Percentiles rank a stretch among this genome's conserved stretches.
These are phyloP conservation scores for Aspergillus fijiensis DNA, from an alignment of 2,329 filamentous ascomycete genomes.

Conservation along the genomic window DNA sequence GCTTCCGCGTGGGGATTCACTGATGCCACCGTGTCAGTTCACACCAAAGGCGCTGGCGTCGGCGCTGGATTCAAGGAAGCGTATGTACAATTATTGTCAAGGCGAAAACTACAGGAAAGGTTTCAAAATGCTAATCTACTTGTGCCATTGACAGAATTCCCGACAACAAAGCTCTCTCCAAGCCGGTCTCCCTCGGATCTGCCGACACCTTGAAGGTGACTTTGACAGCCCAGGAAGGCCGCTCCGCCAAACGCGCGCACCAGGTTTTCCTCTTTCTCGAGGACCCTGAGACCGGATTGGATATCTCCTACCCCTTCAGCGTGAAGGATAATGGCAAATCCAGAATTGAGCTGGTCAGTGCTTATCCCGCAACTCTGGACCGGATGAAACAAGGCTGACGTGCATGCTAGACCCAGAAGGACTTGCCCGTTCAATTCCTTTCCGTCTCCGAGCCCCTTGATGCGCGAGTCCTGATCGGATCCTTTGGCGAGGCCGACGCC, in stretches of 20 bases:
- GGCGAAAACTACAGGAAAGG: neutral
- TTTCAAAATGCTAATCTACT: neutral
- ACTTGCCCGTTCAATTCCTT: constrained; percentile 82
- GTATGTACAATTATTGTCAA: constrained; percentile 36
- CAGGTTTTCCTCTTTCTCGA: constrained; percentile 87
- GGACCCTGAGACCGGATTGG: constrained; percentile 72
- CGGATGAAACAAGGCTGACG: constrained; percentile 17
- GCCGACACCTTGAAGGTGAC: constrained; percentile 76
- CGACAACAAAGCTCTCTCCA: constrained; percentile 59
- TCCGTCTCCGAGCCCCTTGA: constrained; percentile 65
- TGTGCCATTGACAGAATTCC: constrained; percentile 52
- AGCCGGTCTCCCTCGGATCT: constrained; percentile 63
- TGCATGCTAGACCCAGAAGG: constrained; percentile 70
- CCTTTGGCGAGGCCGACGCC: constrained; percentile 72
- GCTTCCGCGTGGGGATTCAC: constrained; percentile 61
- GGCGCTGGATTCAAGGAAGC: constrained; percentile 56
- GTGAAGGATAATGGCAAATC: constrained; percentile 88
- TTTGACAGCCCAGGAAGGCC: constrained; percentile 76
- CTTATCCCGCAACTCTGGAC: neutral
- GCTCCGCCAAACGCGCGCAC: constrained; percentile 79
- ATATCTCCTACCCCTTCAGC: constrained; percentile 80
- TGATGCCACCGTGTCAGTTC: constrained; percentile 62
- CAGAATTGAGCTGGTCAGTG: constrained; percentile 75
- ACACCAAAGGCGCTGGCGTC: constrained; percentile 59
- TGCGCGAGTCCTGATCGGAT: constrained; percentile 81